Conservation (phyloP, 192 early-diverging fungal species). For the Coemansia aciculifera region DNA sequence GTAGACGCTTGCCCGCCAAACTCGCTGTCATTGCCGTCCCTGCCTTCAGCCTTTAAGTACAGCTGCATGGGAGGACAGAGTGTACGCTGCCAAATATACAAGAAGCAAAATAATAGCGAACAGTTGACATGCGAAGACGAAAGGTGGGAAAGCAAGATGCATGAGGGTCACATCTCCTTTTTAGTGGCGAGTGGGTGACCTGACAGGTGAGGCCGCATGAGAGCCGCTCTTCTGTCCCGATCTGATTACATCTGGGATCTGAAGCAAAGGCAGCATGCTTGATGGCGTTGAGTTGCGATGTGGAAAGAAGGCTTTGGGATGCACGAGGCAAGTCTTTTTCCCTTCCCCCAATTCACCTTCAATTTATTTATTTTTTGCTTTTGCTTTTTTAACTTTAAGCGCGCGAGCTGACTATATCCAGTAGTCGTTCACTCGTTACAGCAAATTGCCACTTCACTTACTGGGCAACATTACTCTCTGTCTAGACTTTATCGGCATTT, state of each 20-base stretch:
- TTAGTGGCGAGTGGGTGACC: not conserved
- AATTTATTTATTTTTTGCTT: not conserved
- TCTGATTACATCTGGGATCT: not conserved
- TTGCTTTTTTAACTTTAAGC: not conserved
- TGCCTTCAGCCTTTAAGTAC: slow-evolving; percentile 13
- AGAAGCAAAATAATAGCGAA: not conserved
- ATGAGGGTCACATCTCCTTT: not conserved
- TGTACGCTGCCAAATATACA: not conserved
- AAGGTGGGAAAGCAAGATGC: not conserved
- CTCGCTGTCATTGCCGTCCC: not conserved
- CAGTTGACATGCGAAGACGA: not conserved
- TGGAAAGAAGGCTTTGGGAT: not conserved
- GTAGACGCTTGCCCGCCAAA: slow-evolving; percentile 2
- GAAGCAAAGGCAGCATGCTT: not conserved
- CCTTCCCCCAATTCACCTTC: not conserved
- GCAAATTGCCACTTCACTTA: not conserved
- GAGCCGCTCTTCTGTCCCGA: not conserved
- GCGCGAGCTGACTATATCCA: not conserved
- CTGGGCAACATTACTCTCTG: not conserved
- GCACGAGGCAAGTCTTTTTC: not conserved
- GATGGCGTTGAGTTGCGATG: not conserved
- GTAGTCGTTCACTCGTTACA: not conserved
- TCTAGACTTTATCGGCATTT: slow-evolving; percentile 1
- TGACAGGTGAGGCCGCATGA: not conserved
- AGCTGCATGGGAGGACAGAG: slow-evolving; percentile 6